Evolutionary conservation across 805 yeast species (phyloP), one percentile per base, ranked within the genome.

Genomic region (Dipodascopsis uninucleata): DNA sequence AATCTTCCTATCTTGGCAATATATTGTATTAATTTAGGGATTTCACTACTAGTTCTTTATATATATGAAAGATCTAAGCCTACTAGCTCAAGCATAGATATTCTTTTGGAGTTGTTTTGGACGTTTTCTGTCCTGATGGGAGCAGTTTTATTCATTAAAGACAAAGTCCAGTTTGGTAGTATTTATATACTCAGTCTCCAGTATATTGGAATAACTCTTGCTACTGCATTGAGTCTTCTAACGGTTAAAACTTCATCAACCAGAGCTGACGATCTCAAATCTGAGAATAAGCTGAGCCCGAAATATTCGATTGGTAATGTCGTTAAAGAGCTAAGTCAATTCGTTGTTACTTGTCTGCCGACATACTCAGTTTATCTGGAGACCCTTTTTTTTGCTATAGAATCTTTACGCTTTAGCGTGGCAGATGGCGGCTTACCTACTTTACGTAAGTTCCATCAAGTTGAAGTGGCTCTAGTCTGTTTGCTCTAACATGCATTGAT

Each of bases 371-470:
- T 39, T 5, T 25, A 39, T 12, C 8, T 42, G 2, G 41, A 36
- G 12, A 4, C 39, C 4, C 29, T 29, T 4, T 50, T 48, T 21
- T 39, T 39, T 28, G 14, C 46, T 5, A 22, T 50, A 26, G 31
- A 32, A 9, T 34, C 53, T 2, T 21, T 48, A 14, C 34, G 55
- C 7, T 31, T 43, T 18, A 36, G 49, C 3, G 41, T 41, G 16
- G 45, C 48, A 5, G 55, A 50, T 20, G 55, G 55, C 10, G 28
- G 43, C 12, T 32, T 41, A 18, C 16, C 28, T 18, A 23, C 35
- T 14, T 18, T 39, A 10, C 45, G 53, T 49, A 38, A 21, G 52
- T 39, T n/a, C n/a, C n/a, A n/a, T n/a, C n/a, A n/a, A n/a, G n/a
- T n/a, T n/a, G n/a, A n/a, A n/a, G n/a, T n/a, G n/a, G n/a, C n/a